phyloP scores from a whole-genome alignment of 345 rosid genomes.

The Gossypium stocksii region DNA sequence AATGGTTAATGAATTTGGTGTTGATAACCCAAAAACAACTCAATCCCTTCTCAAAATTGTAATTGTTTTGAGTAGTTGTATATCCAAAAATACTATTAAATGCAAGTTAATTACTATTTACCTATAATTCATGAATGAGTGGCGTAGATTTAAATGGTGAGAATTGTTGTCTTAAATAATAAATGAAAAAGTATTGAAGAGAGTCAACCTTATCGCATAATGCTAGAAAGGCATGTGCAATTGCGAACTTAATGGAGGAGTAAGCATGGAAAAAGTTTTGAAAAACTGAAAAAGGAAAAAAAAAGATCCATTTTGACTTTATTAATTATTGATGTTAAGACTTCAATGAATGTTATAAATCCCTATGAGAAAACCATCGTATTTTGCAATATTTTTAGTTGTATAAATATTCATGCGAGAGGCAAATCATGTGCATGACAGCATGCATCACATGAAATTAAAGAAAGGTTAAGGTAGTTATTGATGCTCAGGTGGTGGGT shows the following conservation, averaged over 20 bases:
- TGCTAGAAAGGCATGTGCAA: conserved; percentile 6
- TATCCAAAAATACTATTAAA: too few species aligned
- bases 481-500: too few species aligned
- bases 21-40: too few species aligned
- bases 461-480: too few species aligned
- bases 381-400: background rate
- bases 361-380: conserved; percentile 7
- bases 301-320: background rate
- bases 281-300: background rate
- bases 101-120: too few species aligned
- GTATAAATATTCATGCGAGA: background rate
- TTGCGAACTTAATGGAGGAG: conserved; percentile 12
- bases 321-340: background rate
- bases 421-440: background rate
- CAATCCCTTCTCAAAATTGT: too few species aligned
- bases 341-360: conserved; percentile 6
- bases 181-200: too few species aligned
- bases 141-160: too few species aligned
- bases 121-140: too few species aligned
- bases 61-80: too few species aligned
- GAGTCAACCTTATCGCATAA: background rate
- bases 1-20: too few species aligned
- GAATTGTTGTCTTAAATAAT: too few species aligned
- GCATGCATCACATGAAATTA: background rate
- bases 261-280: background rate